These are phyloP conservation scores for Aspergillus clavatus DNA, from an alignment of 2,329 filamentous ascomycete species.

Conservation along the genomic window DNA sequence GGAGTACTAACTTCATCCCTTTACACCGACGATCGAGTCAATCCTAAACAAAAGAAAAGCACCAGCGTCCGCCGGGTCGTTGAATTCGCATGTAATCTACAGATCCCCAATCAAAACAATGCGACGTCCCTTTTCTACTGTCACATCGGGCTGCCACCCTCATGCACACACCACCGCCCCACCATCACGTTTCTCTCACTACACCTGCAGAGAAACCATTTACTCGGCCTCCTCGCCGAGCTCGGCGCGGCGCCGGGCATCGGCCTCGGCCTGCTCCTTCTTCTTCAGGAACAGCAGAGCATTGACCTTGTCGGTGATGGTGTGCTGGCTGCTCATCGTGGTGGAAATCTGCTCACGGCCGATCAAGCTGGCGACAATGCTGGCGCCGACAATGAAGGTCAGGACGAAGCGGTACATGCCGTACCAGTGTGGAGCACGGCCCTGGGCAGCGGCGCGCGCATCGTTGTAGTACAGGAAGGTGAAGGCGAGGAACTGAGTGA, in stretches of 20 bases:
- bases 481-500: slow-evolving; percentile 80
- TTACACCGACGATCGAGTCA: no score
- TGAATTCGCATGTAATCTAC: slow-evolving; percentile 34
- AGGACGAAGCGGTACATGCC: slow-evolving; percentile 84
- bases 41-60: slow-evolving; percentile 24
- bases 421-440: slow-evolving; percentile 85
- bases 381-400: slow-evolving; percentile 79
- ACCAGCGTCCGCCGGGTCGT: slow-evolving; percentile 25
- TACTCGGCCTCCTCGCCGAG: slow-evolving; percentile 30
- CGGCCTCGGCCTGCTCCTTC: slow-evolving; percentile 43
- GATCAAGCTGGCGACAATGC: slow-evolving; percentile 75
- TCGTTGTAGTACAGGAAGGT: slow-evolving; percentile 82
- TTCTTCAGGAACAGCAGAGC: slow-evolving; percentile 47
- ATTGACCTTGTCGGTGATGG: slow-evolving; percentile 48
- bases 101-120: slow-evolving; percentile 30
- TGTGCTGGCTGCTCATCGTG: slow-evolving; percentile 32
- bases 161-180: slow-evolving; percentile 1
- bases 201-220: slow-evolving; percentile 9
- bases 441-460: slow-evolving; percentile 63
- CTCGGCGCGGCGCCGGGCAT: slow-evolving; percentile 33
- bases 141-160: slow-evolving; percentile 12
- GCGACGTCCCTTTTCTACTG: slow-evolving; percentile 13
- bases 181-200: neutral
- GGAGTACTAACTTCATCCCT: no score
- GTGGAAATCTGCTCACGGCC: slow-evolving; percentile 70